A percentile compares a stretch with the other conserved stretches of the same genome.
These are phyloP conservation scores for Heritiera fomes DNA, from an alignment of 345 rosid species.

Conservation along the genomic window DNA sequence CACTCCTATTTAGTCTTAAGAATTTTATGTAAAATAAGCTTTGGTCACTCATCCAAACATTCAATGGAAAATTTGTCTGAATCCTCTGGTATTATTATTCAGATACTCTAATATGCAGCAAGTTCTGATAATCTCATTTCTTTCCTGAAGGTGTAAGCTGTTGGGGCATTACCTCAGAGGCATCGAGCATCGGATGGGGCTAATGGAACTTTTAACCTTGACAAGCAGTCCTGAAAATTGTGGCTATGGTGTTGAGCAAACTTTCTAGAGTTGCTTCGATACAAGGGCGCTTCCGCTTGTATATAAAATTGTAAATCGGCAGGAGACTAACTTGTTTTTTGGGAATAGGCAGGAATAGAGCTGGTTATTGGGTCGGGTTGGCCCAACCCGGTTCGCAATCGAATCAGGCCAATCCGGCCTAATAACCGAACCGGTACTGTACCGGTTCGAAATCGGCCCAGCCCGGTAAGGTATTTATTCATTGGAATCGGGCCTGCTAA, in stretches of 20 bases:
- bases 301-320: slow-evolving; percentile 18
- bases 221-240: slow-evolving; percentile 44
- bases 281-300: slow-evolving; percentile 31
- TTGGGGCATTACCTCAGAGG: slow-evolving; percentile 91
- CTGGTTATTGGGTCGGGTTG: no score
- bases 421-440: no score
- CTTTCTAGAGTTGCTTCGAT: slow-evolving; percentile 27
- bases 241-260: slow-evolving; percentile 31
- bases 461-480: no score
- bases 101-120: not conserved
- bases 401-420: no score
- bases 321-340: slow-evolving; percentile 14
- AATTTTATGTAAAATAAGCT: not conserved
- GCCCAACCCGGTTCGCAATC: no score
- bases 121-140: not conserved
- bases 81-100: not conserved
- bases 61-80: no score
- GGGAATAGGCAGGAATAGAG: slow-evolving; percentile 16
- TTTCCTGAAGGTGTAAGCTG: slow-evolving; percentile 69
- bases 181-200: slow-evolving; percentile 77
- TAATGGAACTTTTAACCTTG: slow-evolving; percentile 62
- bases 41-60: not conserved
- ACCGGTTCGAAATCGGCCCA: no score
- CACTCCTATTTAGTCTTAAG: not conserved
- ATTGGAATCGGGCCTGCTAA: no score